These are phyloP conservation scores for Lipomyces orientalis DNA, from an alignment of 805 yeast genomes.

Conservation along the genomic window DNA sequence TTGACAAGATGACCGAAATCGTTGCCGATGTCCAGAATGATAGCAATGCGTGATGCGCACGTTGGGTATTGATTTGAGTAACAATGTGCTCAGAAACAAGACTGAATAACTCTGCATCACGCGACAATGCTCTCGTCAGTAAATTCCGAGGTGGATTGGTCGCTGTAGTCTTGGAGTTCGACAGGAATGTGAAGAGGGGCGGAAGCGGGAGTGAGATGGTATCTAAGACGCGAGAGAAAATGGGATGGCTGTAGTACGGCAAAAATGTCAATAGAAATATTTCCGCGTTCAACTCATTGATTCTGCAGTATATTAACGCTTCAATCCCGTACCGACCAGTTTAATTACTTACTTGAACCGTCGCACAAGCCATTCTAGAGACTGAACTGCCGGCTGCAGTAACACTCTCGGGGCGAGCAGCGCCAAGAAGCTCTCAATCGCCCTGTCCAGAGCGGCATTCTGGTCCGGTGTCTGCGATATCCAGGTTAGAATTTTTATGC, in stretches of 20 bases:
- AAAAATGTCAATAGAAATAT: slow-evolving; percentile 69
- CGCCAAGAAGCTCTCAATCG: slow-evolving; percentile 74
- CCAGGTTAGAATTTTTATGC: slow-evolving; percentile 1
- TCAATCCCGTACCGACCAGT: neutral
- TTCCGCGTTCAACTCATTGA: slow-evolving; percentile 82
- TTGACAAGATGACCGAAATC: slow-evolving; percentile 70
- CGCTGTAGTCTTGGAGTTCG: slow-evolving; percentile 66
- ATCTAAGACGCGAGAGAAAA: slow-evolving; percentile 76
- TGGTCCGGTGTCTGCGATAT: slow-evolving; percentile 63
- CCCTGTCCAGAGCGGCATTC: slow-evolving; percentile 71
- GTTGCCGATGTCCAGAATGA: slow-evolving; percentile 79
- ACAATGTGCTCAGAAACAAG: slow-evolving; percentile 65
- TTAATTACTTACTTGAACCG: slow-evolving; percentile 56
- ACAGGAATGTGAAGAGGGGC: slow-evolving; percentile 74
- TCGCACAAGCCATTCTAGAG: slow-evolving; percentile 94
- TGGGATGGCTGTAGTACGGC: slow-evolving; percentile 77
- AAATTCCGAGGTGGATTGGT: slow-evolving; percentile 71
- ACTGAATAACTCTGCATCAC: slow-evolving; percentile 68
- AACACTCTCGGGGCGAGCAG: slow-evolving; percentile 78
- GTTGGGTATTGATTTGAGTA: slow-evolving; percentile 57
- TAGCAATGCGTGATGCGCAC: slow-evolving; percentile 69
- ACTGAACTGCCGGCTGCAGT: slow-evolving; percentile 74
- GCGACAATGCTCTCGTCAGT: slow-evolving; percentile 67
- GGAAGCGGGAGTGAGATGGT: slow-evolving; percentile 73
- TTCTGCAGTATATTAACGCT: slow-evolving; percentile 48